Percentiles rank a stretch among this genome's conserved stretches.
Conservation (phyloP, 768 basidiomycete species). For the Suillus spraguei region DNA sequence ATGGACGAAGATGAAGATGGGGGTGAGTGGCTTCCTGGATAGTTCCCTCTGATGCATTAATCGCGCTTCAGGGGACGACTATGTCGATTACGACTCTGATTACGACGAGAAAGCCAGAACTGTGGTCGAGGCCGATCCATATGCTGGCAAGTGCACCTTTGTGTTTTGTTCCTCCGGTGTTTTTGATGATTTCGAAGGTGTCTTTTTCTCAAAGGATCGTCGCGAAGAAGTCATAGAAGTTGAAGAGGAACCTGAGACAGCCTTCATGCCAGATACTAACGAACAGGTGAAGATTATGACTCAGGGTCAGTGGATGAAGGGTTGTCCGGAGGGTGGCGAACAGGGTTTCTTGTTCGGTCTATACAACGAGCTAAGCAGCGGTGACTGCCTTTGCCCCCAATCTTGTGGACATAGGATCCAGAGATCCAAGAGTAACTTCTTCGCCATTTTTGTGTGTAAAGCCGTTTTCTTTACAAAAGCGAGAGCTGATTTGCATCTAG, state of each 20-base stretch:
- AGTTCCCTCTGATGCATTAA: neutral
- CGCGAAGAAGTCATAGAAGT: constrained; percentile 92
- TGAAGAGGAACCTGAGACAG: constrained; percentile 71
- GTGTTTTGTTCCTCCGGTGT: constrained; percentile 11
- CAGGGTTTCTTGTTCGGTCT: constrained; percentile 87
- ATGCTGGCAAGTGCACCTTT: constrained; percentile 61
- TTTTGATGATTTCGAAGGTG: constrained; percentile 47
- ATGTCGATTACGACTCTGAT: constrained; percentile 84
- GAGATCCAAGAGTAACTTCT: constrained; percentile 78
- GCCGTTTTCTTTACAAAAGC: too few relatives aligned
- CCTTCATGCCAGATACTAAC: constrained; percentile 42
- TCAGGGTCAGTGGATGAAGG: constrained; percentile 96
- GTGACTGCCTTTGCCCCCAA: constrained; percentile 69
- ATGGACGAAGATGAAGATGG: constrained; percentile 56
- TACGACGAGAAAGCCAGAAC: constrained; percentile 49
- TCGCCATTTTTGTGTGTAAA: constrained; percentile 73
- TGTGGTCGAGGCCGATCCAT: constrained; percentile 77
- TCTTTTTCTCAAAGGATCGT: constrained; percentile 95
- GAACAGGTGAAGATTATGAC: constrained; percentile 70
- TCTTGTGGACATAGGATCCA: constrained; percentile 65
- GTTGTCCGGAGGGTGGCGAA: constrained; percentile 92
- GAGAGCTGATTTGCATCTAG: constrained; percentile 41
- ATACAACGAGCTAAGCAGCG: constrained; percentile 71
- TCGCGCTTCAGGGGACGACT: constrained; percentile 49
- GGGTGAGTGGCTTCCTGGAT: constrained; percentile 31